A percentile compares a stretch with the other conserved stretches of the same genome.
Conservation (phyloP, 2,329 filamentous ascomycete species). For the Colletotrichum shisoi region DNA sequence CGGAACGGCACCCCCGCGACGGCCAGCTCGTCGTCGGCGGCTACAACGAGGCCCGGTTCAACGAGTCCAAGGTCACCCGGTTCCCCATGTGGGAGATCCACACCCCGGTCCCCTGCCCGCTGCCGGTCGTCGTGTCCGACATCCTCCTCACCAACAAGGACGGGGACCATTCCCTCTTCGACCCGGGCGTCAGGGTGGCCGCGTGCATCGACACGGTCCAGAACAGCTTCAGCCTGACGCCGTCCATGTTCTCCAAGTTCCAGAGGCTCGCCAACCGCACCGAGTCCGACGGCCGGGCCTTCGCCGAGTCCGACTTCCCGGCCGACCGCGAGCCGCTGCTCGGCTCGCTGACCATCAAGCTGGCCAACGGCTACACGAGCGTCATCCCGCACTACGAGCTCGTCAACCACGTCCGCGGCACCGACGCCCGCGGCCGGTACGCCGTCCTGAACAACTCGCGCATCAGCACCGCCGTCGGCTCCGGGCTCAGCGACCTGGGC, state of each 20-base stretch:
- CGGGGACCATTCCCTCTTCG: conserved; percentile 38
- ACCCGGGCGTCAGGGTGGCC: conserved; percentile 29
- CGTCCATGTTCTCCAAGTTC: conserved; percentile 35
- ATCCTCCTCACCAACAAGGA: conserved; percentile 38
- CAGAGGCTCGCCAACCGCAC: conserved; percentile 28
- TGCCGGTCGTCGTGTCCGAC: conserved; percentile 39
- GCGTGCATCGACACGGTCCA: conserved; percentile 41
- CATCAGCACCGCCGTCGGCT: conserved; percentile 29
- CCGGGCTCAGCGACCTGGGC: conserved; percentile 37
- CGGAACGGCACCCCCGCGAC: conserved; percentile 35
- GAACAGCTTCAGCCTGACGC: conserved; percentile 38
- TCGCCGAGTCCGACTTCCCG: conserved; percentile 14
- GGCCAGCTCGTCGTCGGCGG: conserved; percentile 39
- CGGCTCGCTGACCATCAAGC: conserved; percentile 36
- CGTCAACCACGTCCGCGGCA: conserved; percentile 36
- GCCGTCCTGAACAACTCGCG: conserved; percentile 33
- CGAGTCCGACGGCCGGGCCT: conserved; percentile 8
- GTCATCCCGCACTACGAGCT: conserved; percentile 41
- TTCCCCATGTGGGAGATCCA: conserved; percentile 37
- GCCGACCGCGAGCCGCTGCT: conserved; percentile 29
- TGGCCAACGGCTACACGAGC: conserved; percentile 39
- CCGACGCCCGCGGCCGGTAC: conserved; percentile 37
- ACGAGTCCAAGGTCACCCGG: conserved; percentile 23
- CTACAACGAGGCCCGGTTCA: conserved; percentile 36
- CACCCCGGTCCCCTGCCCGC: conserved; percentile 32